A percentile compares a stretch with the other conserved stretches of the same genome.
phyloP scores from a whole-genome alignment of 1,139 yeast genomes.

The Pichia sp. region DNA sequence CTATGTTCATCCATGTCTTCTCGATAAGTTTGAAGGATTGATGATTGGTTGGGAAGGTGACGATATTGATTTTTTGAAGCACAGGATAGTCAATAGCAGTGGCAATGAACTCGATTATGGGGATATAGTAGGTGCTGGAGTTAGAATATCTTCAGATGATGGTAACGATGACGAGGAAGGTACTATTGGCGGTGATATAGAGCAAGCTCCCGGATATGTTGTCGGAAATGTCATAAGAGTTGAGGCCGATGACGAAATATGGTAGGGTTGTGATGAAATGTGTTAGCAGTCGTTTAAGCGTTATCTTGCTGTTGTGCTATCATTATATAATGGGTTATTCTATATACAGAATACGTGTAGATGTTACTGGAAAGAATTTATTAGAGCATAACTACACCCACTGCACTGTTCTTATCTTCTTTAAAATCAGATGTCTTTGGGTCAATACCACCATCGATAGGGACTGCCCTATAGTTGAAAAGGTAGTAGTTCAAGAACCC shows the following conservation, averaged over 20 bases:
- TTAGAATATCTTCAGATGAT: neutral
- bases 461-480: constrained; percentile 82
- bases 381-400: constrained; percentile 81
- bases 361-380: neutral
- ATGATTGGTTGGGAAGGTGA: constrained; percentile 55
- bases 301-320: neutral
- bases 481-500: constrained; percentile 86
- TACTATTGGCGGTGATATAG: constrained; percentile 2
- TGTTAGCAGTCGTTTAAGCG: too few relatives aligned
- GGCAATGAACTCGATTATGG: neutral
- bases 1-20: constrained; percentile 43
- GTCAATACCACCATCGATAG: constrained; percentile 74
- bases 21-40: constrained; percentile 47
- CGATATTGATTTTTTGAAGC: constrained; percentile 31
- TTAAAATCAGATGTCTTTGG: constrained; percentile 44
- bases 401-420: constrained; percentile 54
- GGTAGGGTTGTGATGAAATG: too few relatives aligned
- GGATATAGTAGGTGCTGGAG: too few relatives aligned
- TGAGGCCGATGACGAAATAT: neutral
- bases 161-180: neutral
- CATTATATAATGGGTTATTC: neutral
- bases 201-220: constrained; percentile 2
- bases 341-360: neutral
- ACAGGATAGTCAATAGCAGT: constrained; percentile 3
- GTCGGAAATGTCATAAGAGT: constrained; percentile 5